Evolutionary conservation across 129 eudicot genomes (phyloP).

Genomic region (Kitagawia praeruptora): DNA sequence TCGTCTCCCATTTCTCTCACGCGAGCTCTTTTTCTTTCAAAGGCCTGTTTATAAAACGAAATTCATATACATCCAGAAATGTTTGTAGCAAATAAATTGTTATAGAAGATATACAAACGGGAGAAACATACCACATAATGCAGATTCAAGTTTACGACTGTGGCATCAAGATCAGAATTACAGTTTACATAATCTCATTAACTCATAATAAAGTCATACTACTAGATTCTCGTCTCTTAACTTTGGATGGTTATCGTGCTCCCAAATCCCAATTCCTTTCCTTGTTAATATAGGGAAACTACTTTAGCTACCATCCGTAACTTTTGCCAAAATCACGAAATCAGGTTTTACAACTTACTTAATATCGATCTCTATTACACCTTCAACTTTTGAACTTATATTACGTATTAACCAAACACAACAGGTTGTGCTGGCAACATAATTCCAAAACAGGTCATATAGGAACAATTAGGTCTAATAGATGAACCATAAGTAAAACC

Average conservation of each 20-base stretch:
- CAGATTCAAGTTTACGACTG: neutral
- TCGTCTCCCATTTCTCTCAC: conserved; percentile 43
- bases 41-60: conserved; percentile 36
- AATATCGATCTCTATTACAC: too few relatives aligned
- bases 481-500: neutral
- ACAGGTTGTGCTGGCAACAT: too few relatives aligned
- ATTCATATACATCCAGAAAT: conserved; percentile 2
- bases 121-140: neutral
- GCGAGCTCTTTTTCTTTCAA: conserved; percentile 64
- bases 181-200: neutral
- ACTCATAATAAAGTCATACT: neutral
- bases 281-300: too few relatives aligned
- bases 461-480: neutral
- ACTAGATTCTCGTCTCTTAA: neutral
- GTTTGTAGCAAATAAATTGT: neutral
- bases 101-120: neutral
- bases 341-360: too few relatives aligned
- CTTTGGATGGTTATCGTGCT: neutral
- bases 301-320: too few relatives aligned
- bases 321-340: too few relatives aligned
- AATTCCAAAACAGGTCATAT: too few relatives aligned
- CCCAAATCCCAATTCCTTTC: neutral
- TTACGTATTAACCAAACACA: neutral
- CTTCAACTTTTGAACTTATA: too few relatives aligned
- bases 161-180: neutral